Base-by-base conservation (phyloP, 441 rosid species). In the Theobroma grandiflorum region DNA sequence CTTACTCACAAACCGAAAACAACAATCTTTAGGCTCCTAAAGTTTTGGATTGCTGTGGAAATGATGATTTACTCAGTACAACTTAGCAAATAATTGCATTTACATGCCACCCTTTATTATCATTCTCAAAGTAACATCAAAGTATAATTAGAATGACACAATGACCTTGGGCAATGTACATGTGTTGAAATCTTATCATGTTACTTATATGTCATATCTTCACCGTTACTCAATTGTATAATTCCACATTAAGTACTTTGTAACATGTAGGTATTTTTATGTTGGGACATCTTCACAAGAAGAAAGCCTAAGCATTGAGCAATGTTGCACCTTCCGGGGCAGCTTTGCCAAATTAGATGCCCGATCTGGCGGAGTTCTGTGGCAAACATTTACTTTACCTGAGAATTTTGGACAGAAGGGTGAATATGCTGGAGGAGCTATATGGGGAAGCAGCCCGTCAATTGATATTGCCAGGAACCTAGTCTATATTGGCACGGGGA, bases 361-460 rank as follows among this genome's bases (percentile, higher is more conserved):
- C 40, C 43, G 62, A 63, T 82, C 89, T 0, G 87, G 86, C 9
- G 52, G 20, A 8, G 43, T 85, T 22, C 26, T 78, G 10, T 88
- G 91, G 91, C 81, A 76, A 78, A 81, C 92, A 55, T 89, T 75
- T 53, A 83, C 78, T 72, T 40, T 89, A n/a, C 91, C 90, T 0
- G 84, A 88, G 22, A 88, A 89, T 50, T 74, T 81, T 0, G 85
- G 88, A 37, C 58, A 42, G 55, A 20, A 58, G 1, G 86, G 83
- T 15, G 89, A 84, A 71, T 86, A 88, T 52, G 45, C 88, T 6
- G 87, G 90, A n/a, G 91, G 85, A 8, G 86, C 88, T 61, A 67
- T 88, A 3, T 86, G 88, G 91, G 91, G 92, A 11, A 88, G 90
- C 83, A 86, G 91, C 82, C 89, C 91, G 0, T 76, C 91, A 1